Percentiles rank a stretch among this genome's conserved stretches.
phyloP scores from a whole-genome alignment of 768 basidiomycete species.

The Cystofilobasidium macerans region DNA sequence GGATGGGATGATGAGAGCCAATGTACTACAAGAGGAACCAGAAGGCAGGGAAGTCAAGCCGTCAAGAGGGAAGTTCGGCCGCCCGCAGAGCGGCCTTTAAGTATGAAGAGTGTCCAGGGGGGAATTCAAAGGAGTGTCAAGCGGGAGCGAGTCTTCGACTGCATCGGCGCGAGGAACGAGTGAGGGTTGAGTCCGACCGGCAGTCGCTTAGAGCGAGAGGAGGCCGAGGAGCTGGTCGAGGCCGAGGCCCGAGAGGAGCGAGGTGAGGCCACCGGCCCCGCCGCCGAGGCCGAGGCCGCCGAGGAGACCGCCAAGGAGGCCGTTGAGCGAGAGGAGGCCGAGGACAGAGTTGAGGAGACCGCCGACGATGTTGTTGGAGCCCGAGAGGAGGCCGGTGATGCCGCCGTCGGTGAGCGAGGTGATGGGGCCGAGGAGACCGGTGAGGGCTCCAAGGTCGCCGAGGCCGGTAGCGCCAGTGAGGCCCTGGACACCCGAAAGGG shows the following conservation, averaged over 20 bases:
- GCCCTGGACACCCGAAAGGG: not conserved
- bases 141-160: not conserved
- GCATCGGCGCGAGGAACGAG: not conserved
- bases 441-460: not conserved
- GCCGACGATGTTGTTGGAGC: not conserved
- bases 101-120: not conserved
- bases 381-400: not conserved
- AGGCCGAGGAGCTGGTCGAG: not conserved
- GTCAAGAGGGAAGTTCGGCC: too few species aligned
- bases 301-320: constrained; percentile 7
- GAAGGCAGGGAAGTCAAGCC: too few species aligned
- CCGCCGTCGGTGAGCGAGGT: not conserved
- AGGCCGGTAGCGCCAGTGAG: not conserved
- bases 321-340: not conserved
- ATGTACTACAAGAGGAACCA: too few species aligned
- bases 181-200: not conserved
- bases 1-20: too few species aligned
- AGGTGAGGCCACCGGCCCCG: not conserved
- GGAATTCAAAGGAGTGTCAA: not conserved
- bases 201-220: not conserved
- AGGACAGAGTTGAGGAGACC: not conserved
- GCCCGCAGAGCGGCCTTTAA: too few species aligned
- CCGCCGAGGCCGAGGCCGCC: not conserved
- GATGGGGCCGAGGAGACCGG: not conserved
- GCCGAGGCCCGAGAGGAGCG: constrained; percentile 1